Percentiles rank a stretch among this genome's conserved stretches.
phyloP scores from a whole-genome alignment of 73 alveolate genomes.

The Diophrys appendiculata region DNA sequence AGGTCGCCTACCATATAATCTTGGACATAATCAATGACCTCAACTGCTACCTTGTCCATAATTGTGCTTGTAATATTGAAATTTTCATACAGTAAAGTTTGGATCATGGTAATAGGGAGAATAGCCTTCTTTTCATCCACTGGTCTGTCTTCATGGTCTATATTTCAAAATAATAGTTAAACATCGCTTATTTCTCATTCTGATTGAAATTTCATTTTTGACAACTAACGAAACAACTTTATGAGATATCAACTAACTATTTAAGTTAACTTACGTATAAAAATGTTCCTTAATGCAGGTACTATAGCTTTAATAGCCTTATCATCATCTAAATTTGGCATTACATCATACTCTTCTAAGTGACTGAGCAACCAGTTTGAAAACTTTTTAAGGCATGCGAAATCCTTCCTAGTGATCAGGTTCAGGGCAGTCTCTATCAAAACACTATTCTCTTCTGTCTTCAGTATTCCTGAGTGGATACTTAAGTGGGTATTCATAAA shows the following conservation, averaged over 20 bases:
- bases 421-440: constrained; percentile 44
- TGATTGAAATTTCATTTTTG: too few relatives aligned
- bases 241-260: too few relatives aligned
- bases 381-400: constrained; percentile 79
- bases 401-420: constrained; percentile 73
- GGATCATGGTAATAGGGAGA: constrained; percentile 41
- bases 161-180: constrained; percentile 31
- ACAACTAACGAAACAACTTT: too few relatives aligned
- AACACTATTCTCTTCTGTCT: constrained; percentile 26
- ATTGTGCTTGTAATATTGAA: constrained; percentile 37
- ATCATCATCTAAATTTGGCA: constrained; percentile 33
- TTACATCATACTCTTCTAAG: constrained; percentile 70
- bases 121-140: constrained; percentile 16
- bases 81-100: constrained; percentile 52
- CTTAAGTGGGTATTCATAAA: constrained; percentile 71
- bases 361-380: constrained; percentile 85
- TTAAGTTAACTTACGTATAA: too few relatives aligned
- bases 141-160: constrained; percentile 18
- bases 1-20: constrained; percentile 11
- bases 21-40: constrained; percentile 46
- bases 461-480: constrained; percentile 13
- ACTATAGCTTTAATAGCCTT: constrained; percentile 50
- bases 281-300: constrained; percentile 54
- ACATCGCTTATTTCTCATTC: too few relatives aligned
- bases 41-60: constrained; percentile 38